Conservation (phyloP, 768 basidiomycete genomes). For the Termitomyces sp. region DNA sequence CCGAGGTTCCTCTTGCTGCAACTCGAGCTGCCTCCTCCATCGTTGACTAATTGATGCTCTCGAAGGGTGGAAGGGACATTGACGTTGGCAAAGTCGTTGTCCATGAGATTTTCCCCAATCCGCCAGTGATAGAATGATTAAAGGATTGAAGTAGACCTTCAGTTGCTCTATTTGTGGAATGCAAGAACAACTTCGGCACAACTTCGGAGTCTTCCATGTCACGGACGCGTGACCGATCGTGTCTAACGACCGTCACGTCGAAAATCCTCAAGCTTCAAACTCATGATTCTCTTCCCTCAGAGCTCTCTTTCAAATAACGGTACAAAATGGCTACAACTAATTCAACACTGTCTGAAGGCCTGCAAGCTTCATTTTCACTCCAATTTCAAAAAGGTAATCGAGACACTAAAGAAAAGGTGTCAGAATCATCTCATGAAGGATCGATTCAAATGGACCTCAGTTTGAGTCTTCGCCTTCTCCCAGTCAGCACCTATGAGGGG, state of each 20-base stretch:
- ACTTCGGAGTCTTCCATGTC: neutral
- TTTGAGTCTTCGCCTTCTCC: constrained; percentile 88
- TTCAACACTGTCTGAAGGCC: constrained; percentile 46
- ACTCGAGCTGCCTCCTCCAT: neutral
- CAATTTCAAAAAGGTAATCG: constrained; percentile 88
- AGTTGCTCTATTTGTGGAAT: neutral
- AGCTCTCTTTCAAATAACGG: neutral
- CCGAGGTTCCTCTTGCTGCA: neutral
- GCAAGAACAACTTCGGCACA: neutral
- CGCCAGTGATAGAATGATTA: neutral
- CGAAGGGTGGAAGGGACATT: neutral
- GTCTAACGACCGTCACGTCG: constrained; percentile 1
- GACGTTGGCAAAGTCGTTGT: neutral
- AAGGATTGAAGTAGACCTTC: neutral
- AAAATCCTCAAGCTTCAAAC: neutral
- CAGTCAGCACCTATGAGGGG: constrained; percentile 52
- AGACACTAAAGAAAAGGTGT: constrained; percentile 53
- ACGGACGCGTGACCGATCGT: constrained; percentile 20
- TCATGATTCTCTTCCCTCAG: neutral
- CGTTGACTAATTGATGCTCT: neutral
- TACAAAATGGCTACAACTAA: constrained; percentile 3
- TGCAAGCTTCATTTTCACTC: constrained; percentile 73
- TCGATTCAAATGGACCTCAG: constrained; percentile 47
- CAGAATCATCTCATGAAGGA: constrained; percentile 1
- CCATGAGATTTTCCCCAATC: neutral